These are phyloP conservation scores for Metschnikowia similis DNA, from an alignment of 805 yeast genomes.

Conservation along the genomic window DNA sequence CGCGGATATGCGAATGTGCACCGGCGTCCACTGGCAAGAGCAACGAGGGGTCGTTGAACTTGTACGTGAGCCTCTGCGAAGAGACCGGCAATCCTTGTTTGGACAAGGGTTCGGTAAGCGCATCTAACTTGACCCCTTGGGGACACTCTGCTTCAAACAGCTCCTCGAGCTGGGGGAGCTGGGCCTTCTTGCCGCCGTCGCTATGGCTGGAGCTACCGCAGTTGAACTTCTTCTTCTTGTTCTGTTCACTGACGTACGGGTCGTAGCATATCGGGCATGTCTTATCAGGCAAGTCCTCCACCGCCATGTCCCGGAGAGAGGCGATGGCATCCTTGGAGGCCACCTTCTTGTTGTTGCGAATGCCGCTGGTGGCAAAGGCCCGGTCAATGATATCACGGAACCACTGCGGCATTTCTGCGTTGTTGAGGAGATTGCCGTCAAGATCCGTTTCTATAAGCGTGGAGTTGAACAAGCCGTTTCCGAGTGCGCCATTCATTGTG, in stretches of 20 bases:
- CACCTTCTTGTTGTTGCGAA: conserved; percentile 20
- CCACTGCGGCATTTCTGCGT: conserved; percentile 17
- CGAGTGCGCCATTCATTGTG: conserved; percentile 8
- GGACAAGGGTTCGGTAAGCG: not conserved
- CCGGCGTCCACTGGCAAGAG: conserved; percentile 13
- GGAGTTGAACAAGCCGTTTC: conserved; percentile 11
- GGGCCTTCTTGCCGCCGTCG: not conserved
- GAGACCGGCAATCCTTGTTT: conserved; percentile 5
- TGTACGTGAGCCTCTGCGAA: not conserved
- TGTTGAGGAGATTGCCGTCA: conserved; percentile 13
- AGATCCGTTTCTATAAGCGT: conserved; percentile 14
- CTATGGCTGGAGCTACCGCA: conserved; percentile 6
- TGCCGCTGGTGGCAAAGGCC: conserved; percentile 29
- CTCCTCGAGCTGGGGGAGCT: not conserved
- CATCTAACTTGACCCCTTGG: conserved; percentile 1
- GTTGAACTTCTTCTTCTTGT: conserved; percentile 11
- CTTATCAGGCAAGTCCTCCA: conserved; percentile 13
- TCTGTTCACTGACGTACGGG: conserved; percentile 18
- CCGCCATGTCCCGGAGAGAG: conserved; percentile 24
- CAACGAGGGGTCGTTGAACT: conserved; percentile 13
- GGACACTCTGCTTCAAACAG: not conserved
- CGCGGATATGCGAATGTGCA: conserved; percentile 8
- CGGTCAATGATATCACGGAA: conserved; percentile 26
- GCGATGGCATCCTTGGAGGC: conserved; percentile 40
- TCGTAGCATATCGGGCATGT: conserved; percentile 43